phyloP scores from a whole-genome alignment of 208 protist genomes.

The Crithidia fasciculata region DNA sequence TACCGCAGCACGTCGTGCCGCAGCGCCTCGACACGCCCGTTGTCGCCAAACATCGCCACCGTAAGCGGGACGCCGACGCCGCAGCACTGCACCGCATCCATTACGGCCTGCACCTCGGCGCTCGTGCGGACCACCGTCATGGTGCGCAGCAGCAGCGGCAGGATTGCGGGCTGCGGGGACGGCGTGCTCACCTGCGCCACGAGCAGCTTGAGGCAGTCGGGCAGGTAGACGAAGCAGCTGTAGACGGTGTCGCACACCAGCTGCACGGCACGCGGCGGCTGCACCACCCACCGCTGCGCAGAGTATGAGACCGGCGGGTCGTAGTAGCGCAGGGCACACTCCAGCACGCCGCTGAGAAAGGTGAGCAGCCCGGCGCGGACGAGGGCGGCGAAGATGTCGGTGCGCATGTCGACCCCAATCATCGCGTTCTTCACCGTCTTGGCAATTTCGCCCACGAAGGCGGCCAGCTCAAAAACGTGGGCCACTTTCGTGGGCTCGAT shows the following conservation, averaged over 20 bases:
- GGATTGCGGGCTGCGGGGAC: slow-evolving; percentile 30
- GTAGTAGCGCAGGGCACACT: slow-evolving; percentile 33
- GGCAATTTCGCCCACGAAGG: slow-evolving; percentile 67
- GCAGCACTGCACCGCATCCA: slow-evolving; percentile 44
- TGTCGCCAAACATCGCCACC: slow-evolving; percentile 32
- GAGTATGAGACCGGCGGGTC: slow-evolving; percentile 7
- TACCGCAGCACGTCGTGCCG: slow-evolving; percentile 63
- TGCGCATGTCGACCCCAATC: slow-evolving; percentile 51
- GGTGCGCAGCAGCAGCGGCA: slow-evolving; percentile 49
- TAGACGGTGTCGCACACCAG: slow-evolving; percentile 29
- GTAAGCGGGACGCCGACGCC: slow-evolving; percentile 28
- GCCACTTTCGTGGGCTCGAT: slow-evolving; percentile 21
- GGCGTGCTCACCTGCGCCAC: slow-evolving; percentile 17
- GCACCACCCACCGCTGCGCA: slow-evolving; percentile 16
- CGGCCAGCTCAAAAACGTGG: slow-evolving; percentile 53
- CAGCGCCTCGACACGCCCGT: slow-evolving; percentile 25
- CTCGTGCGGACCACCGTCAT: slow-evolving; percentile 36
- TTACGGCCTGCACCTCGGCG: slow-evolving; percentile 49
- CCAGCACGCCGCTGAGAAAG: slow-evolving; percentile 41
- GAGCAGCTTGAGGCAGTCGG: slow-evolving; percentile 16
- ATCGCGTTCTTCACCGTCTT: slow-evolving; percentile 72
- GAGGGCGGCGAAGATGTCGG: slow-evolving; percentile 54
- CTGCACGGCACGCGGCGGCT: slow-evolving; percentile 24
- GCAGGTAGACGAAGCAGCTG: slow-evolving; percentile 29
- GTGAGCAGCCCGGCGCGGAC: slow-evolving; percentile 42